Percentiles rank a stretch among this genome's conserved stretches.
These are phyloP conservation scores for Pseudonectria buxi DNA, from an alignment of 2,329 filamentous ascomycete genomes.

Conservation along the genomic window DNA sequence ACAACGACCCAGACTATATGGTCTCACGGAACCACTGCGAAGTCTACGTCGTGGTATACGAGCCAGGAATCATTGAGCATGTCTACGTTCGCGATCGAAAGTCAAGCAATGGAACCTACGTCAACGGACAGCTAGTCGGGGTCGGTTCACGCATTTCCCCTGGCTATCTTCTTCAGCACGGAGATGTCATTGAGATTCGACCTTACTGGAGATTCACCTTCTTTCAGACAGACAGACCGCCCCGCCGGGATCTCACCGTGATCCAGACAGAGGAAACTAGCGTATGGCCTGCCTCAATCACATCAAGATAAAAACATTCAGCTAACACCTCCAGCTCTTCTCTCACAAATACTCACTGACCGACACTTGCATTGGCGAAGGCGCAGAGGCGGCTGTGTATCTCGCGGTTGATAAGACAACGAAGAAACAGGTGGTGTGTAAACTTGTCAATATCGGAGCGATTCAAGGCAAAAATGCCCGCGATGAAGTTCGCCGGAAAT, in stretches of 20 bases:
- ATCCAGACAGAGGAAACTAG: constrained; percentile 28
- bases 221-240: constrained; percentile 21
- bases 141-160: constrained; percentile 28
- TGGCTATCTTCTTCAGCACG: constrained; percentile 42
- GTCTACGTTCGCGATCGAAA: constrained; percentile 51
- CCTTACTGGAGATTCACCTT: constrained; percentile 33
- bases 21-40: constrained; percentile 50
- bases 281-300: constrained; percentile 13
- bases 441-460: constrained; percentile 49
- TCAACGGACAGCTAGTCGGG: constrained; percentile 42
- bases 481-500: constrained; percentile 30
- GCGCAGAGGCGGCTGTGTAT: constrained; percentile 31
- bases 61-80: constrained; percentile 31
- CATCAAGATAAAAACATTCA: not conserved
- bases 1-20: constrained; percentile 26
- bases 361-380: constrained; percentile 30
- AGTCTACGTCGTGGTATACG: constrained; percentile 48
- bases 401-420: constrained; percentile 40
- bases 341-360: constrained; percentile 27
- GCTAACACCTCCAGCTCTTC: constrained; percentile 23
- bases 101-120: constrained; percentile 47
- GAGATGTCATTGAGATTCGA: constrained; percentile 40
- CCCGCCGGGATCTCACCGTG: constrained; percentile 18
- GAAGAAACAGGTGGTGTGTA: constrained; percentile 60
- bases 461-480: constrained; percentile 18